Percentiles rank a stretch among this genome's conserved stretches.
These are phyloP conservation scores for Prunella vulgaris DNA, from an alignment of 257 asterid genomes.

Conservation along the genomic window DNA sequence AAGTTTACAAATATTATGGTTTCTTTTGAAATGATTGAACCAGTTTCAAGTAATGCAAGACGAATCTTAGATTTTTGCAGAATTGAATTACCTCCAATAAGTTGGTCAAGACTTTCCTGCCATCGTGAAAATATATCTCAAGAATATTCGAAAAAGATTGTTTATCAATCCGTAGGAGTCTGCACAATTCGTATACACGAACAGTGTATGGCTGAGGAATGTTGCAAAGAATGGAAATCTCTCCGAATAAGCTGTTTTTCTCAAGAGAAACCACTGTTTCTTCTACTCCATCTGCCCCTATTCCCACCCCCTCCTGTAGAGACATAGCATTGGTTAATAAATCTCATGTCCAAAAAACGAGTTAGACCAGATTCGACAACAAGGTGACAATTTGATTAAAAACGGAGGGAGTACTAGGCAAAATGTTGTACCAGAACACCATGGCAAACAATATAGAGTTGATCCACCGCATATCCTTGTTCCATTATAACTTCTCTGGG, in stretches of 20 bases:
- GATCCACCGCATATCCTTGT: slow-evolving; percentile 86
- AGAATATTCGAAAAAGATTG: slow-evolving; percentile 80
- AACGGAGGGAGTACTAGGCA: not conserved
- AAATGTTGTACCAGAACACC: slow-evolving; percentile 61
- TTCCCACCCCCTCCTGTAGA: slow-evolving; percentile 72
- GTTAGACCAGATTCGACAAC: no score
- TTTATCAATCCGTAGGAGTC: slow-evolving; percentile 82
- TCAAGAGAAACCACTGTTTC: slow-evolving; percentile 55
- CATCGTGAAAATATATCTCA: slow-evolving; percentile 84
- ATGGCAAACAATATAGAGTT: slow-evolving; percentile 77
- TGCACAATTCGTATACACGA: slow-evolving; percentile 74
- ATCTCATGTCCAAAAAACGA: not conserved
- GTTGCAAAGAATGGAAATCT: slow-evolving; percentile 78
- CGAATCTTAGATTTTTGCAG: no score
- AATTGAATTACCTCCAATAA: slow-evolving; percentile 67
- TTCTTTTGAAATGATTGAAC: no score
- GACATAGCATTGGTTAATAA: not conserved
- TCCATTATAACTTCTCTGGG: slow-evolving; percentile 93
- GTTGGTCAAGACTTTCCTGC: slow-evolving; percentile 72
- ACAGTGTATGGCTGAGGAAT: slow-evolving; percentile 96
- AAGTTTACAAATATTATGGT: not conserved
- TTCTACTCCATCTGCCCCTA: slow-evolving; percentile 62
- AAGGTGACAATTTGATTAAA: no score
- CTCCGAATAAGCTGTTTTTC: slow-evolving; percentile 67
- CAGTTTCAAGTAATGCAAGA: no score